Evolutionary conservation across 1,139 yeast species (phyloP), one percentile per base, ranked within the genome.

Genomic region (Pneumocystis sp.): DNA sequence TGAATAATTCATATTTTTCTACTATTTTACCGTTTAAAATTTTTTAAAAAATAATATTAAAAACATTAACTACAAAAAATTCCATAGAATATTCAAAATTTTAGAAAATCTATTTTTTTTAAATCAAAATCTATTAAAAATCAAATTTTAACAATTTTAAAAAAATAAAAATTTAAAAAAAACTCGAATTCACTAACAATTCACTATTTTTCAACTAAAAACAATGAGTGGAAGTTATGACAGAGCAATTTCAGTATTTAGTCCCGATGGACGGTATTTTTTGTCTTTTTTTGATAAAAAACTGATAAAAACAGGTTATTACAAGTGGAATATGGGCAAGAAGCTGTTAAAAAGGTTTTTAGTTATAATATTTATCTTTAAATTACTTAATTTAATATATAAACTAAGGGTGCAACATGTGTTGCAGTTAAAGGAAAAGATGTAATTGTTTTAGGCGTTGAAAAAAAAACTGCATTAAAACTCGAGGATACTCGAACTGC

Each of bases 221-320:
- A 59, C 19, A 34, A 0, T 25, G 66, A 89, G 93, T 98, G 89
- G 97, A 82, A 97, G 98, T 69, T 93, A 93, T 96, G 98, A 93
- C 78, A 86, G 98, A 83, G 98, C 98, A 68, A 83, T 93, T 74
- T 91, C 97, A 68, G 95, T 93, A 76, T 63, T 56, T 72, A 87
- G 95, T 75, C 99, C 99, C 69, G 98, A 93, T 79, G 99, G 99
- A 70, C 97, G 93, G 76, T 96, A 21, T 91, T 75, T 93, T 93
- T 80, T 97, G 86, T 82, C 80, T 68, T 85, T 81, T 21, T 37
- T 61, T 60, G 25, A 2, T 25, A 7, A 50, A 50, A 50, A 50
- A 50, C n/a, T 25, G 12, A 50, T 50, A 25, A 50, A 19, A n/a
- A 19, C 21, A 64, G 66, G 17, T 34, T 59, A 35, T 63, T 63